These are phyloP conservation scores for Atkinsonella hypoxylon DNA, from an alignment of 2,329 filamentous ascomycete genomes.

Conservation along the genomic window DNA sequence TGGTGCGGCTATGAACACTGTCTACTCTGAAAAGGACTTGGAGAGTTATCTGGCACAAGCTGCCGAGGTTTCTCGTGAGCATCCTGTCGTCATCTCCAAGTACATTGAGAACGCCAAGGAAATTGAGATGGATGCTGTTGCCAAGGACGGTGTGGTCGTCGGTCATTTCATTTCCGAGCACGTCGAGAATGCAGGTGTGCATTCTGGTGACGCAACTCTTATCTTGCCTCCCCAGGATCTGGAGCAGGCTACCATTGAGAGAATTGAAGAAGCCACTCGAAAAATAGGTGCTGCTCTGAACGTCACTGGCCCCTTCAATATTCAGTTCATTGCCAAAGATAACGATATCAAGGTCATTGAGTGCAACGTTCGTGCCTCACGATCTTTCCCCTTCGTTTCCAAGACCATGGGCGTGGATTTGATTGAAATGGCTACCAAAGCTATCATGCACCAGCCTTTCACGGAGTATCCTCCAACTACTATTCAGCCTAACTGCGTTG, in stretches of 20 bases:
- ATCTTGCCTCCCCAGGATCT: constrained; percentile 93
- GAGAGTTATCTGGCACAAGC: constrained; percentile 83
- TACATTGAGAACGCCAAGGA: constrained; percentile 99
- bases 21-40: constrained; percentile 90
- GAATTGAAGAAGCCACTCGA: constrained; percentile 87
- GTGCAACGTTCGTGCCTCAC: constrained; percentile 91
- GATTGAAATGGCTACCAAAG: constrained; percentile 97
- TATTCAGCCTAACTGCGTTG: constrained; percentile 72
- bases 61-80: constrained; percentile 82
- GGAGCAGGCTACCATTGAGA: constrained; percentile 72
- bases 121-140: constrained; percentile 98
- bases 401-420: constrained; percentile 98
- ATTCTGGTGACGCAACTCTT: constrained; percentile 93
- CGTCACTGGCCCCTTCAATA: constrained; percentile 95
- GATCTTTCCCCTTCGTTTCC: constrained; percentile 95
- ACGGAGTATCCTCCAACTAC: constrained; percentile 67
- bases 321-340: constrained; percentile 98
- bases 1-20: constrained; percentile 97
- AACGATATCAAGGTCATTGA: constrained; percentile 99
- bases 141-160: constrained; percentile 75
- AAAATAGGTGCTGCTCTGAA: constrained; percentile 94
- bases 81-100: constrained; percentile 97
- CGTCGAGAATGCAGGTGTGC: constrained; percentile 95
- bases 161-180: constrained; percentile 98
- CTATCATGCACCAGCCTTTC: constrained; percentile 79